Base-by-base conservation (phyloP, 148 eudicot species). In the Arbutus unedo region DNA sequence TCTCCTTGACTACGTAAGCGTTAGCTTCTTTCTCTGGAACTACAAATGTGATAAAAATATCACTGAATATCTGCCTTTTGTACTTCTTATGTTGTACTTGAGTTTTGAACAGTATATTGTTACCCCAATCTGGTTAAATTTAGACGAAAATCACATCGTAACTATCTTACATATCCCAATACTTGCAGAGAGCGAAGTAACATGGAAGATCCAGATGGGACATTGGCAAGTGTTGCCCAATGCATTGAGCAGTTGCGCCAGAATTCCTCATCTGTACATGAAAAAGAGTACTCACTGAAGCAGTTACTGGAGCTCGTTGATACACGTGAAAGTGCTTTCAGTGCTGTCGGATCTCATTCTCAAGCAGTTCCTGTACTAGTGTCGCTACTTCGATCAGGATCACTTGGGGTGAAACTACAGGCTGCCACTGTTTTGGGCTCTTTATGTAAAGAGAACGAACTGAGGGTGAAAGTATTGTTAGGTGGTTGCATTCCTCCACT, bases 321-420 rank as follows among this genome's bases (percentile, higher is more conserved):
- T 79, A 92, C 97, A 41, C 96, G 94, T 86, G 99, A 93, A 81
- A 94, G 88, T 89, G 99, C 98, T 85, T 91, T 96, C 84, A 90
- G 99, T 88, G 99, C 99, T 83, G 98, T 96, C 76, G 99, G 98
- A 70, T 96, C 98, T 88, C 99, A 96, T 88, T 96, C 99, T 67
- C 99, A 96, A 83, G 99, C 98, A 62, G 99, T 96, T 89, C 99
- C 99, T 10, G 96, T 96, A 49, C 91, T 96, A 14, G 99, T 96
- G 76, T 96, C 99, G 79, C 95, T 96, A 81, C 92, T 96, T 81
- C 92, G 99, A 77, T 91, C 95, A 74, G 98, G 99, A 70, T 92
- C 97, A 78, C 89, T 86, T 73, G 89, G 90, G 78, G 89, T 96
- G 86, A 96, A 96, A 87, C 90, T 94, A 82, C 97, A 89, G 91